These are phyloP conservation scores for Betula pendula DNA, from an alignment of 306 rosid genomes.

Conservation along the genomic window DNA sequence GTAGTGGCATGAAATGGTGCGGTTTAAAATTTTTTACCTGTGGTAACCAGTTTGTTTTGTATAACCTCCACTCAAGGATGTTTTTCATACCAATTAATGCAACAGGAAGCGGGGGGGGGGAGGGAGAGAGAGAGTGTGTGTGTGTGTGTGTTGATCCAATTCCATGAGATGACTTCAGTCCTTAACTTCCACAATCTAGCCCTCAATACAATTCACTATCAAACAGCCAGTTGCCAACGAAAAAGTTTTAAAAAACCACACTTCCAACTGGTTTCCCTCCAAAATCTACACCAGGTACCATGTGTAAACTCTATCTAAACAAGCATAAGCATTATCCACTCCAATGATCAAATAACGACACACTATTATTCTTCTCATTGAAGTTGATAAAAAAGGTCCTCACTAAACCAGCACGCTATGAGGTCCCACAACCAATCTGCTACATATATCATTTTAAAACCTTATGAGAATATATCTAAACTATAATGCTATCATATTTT, in stretches of 20 bases:
- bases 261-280: background rate
- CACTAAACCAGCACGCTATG: background rate
- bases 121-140: background rate
- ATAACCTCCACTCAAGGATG: background rate
- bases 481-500: background rate
- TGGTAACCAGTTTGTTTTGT: slow-evolving; percentile 5
- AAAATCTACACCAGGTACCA: background rate
- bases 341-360: background rate
- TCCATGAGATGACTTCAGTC: background rate
- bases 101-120: background rate
- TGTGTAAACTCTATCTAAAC: background rate
- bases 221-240: background rate
- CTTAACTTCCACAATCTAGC: background rate
- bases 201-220: background rate
- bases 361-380: background rate
- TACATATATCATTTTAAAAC: background rate
- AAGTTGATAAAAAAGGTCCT: background rate
- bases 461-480: background rate
- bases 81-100: background rate
- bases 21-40: background rate
- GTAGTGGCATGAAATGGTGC: background rate
- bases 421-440: background rate
- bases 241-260: background rate
- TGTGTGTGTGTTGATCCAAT: background rate
- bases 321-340: background rate